Conservation (phyloP, 2,329 filamentous ascomycete species). For the Arthrobotrys iridis region DNA sequence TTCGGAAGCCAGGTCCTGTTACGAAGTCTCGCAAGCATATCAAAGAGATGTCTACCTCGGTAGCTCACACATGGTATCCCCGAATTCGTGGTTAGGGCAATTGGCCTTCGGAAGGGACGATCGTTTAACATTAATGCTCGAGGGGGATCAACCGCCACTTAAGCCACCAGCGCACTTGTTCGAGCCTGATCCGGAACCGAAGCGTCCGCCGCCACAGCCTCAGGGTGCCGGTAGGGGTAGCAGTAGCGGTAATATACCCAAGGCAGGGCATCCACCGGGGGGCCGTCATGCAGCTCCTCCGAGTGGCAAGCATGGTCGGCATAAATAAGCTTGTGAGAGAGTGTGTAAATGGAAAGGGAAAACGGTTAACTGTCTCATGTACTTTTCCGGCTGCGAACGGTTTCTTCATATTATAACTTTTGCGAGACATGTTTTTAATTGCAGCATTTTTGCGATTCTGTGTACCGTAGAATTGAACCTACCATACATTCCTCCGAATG, state of each 20-base stretch:
- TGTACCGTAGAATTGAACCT: slow-evolving; percentile 5
- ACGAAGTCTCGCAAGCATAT: slow-evolving; percentile 78
- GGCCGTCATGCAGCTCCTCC: slow-evolving; percentile 2
- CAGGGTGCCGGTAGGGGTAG: slow-evolving; percentile 42
- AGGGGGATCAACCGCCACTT: slow-evolving; percentile 68
- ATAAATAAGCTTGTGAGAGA: neutral
- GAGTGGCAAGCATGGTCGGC: neutral
- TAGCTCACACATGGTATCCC: slow-evolving; percentile 92
- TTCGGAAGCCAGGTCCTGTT: slow-evolving; percentile 87
- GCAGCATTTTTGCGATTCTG: slow-evolving; percentile 10
- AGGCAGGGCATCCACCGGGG: neutral
- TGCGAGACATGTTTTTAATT: slow-evolving; percentile 14
- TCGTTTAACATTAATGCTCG: slow-evolving; percentile 79
- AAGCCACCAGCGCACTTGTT: slow-evolving; percentile 87
- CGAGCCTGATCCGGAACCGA: slow-evolving; percentile 73
- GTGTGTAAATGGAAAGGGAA: neutral
- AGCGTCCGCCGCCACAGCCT: slow-evolving; percentile 61
- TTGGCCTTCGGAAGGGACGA: slow-evolving; percentile 80
- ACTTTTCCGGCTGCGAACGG: neutral
- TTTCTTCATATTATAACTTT: neutral
- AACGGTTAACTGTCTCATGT: neutral
- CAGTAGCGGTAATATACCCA: slow-evolving; percentile 56
- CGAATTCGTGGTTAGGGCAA: slow-evolving; percentile 82
- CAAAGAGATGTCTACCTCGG: slow-evolving; percentile 86
- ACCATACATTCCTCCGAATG: neutral